Conservation (phyloP, 345 rosid species). For the Cochlearia excelsa region DNA sequence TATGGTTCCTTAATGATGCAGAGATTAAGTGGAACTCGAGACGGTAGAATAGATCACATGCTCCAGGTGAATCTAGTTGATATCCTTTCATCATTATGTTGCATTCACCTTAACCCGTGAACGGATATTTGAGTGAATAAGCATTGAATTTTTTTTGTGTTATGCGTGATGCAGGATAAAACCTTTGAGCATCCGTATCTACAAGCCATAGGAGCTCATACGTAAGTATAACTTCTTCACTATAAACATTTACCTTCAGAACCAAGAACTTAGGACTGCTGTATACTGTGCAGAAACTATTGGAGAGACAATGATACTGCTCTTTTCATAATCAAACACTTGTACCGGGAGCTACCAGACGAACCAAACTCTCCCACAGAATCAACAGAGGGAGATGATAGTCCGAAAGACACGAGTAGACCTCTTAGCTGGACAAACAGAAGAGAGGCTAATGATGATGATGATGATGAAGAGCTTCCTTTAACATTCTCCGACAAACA, state of each 20-base stretch:
- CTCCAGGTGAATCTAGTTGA: slow-evolving; percentile 58
- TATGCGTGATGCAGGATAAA: slow-evolving; percentile 60
- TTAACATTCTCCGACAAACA: slow-evolving; percentile 62
- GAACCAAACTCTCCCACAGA: slow-evolving; percentile 41
- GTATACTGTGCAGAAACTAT: slow-evolving; percentile 66
- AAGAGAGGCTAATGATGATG: slow-evolving; percentile 49
- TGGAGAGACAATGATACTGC: slow-evolving; percentile 97
- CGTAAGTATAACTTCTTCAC: slow-evolving; percentile 52
- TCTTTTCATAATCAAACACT: slow-evolving; percentile 81
- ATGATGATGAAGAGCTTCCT: slow-evolving; percentile 83
- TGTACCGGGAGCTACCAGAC: slow-evolving; percentile 70
- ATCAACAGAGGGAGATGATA: slow-evolving; percentile 28
- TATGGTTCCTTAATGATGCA: slow-evolving; percentile 87
- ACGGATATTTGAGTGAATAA: background rate
- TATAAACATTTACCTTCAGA: slow-evolving; percentile 2
- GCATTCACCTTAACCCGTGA: slow-evolving; percentile 4
- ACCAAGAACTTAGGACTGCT: background rate
- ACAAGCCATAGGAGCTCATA: slow-evolving; percentile 90
- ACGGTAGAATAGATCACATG: slow-evolving; percentile 83
- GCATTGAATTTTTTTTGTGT: too few species aligned
- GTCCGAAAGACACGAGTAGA: slow-evolving; percentile 35
- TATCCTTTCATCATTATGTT: slow-evolving; percentile 2
- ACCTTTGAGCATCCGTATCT: slow-evolving; percentile 93
- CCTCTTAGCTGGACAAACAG: slow-evolving; percentile 48
- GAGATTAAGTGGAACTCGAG: slow-evolving; percentile 71